Percentiles rank a stretch among this genome's conserved stretches.
phyloP scores from a whole-genome alignment of 345 rosid species.

The Rhizophora apiculata region DNA sequence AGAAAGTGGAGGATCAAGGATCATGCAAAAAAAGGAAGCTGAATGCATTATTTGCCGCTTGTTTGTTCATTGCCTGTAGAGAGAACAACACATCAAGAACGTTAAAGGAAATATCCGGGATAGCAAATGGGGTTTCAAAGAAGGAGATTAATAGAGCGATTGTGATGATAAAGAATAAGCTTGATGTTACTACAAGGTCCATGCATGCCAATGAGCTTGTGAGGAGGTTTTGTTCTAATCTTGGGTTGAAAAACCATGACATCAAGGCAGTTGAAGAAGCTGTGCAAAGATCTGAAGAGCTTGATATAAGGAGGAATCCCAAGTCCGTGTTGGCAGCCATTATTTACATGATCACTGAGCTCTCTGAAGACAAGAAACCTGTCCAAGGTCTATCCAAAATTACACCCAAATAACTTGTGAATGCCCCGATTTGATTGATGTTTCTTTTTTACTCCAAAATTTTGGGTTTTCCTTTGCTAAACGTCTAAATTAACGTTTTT shows the following conservation, averaged over 20 bases:
- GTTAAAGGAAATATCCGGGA: slow-evolving; percentile 4
- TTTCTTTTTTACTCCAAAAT: too few species aligned
- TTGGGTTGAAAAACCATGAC: slow-evolving; percentile 10
- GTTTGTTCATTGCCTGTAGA: slow-evolving; percentile 19
- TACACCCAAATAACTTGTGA: too few species aligned
- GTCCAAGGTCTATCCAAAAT: slow-evolving; percentile 4
- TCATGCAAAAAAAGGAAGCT: slow-evolving; percentile 1
- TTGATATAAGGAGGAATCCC: slow-evolving; percentile 25
- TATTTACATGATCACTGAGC: slow-evolving; percentile 18
- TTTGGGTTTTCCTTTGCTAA: too few species aligned
- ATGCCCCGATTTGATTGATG: too few species aligned
- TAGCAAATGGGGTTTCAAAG: slow-evolving; percentile 6
- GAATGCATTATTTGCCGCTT: slow-evolving; percentile 13
- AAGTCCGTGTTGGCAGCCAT: slow-evolving; percentile 14
- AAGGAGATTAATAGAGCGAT: slow-evolving; percentile 12
- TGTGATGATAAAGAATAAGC: neutral
- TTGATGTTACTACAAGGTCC: neutral
- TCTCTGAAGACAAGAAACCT: slow-evolving; percentile 19
- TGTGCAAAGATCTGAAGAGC: slow-evolving; percentile 10
- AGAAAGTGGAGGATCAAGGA: slow-evolving; percentile 9
- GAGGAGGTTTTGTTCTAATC: slow-evolving; percentile 20
- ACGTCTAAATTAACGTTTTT: too few species aligned
- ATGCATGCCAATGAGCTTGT: slow-evolving; percentile 6
- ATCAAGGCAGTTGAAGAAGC: slow-evolving; percentile 23
- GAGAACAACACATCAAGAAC: slow-evolving; percentile 9